phyloP scores from a whole-genome alignment of 306 rosid species.

The Gastrolobium villosum region DNA sequence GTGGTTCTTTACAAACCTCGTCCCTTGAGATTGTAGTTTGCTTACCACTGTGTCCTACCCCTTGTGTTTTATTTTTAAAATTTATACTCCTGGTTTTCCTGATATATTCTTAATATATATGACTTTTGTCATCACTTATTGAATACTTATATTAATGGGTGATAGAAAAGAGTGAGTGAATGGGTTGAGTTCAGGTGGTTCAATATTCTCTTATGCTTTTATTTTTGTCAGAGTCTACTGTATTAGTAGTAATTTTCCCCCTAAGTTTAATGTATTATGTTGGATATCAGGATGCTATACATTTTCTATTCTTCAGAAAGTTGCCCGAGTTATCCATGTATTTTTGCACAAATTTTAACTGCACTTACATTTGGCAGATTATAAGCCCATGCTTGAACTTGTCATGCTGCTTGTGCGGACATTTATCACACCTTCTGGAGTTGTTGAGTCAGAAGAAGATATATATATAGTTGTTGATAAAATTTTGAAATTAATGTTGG shows the following conservation, averaged over 20 bases:
- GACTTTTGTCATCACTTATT: constrained; percentile 16
- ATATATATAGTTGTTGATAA: constrained; percentile 58
- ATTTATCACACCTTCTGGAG: constrained; percentile 57
- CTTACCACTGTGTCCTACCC: background rate
- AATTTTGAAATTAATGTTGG: constrained; percentile 73
- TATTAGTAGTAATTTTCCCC: background rate
- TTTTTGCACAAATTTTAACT: constrained; percentile 35
- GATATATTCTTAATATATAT: background rate
- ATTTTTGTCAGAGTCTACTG: background rate
- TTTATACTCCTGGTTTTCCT: background rate
- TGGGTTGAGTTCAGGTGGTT: constrained; percentile 37
- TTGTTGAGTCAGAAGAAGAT: constrained; percentile 53
- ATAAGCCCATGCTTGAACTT: constrained; percentile 66
- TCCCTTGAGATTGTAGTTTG: constrained; percentile 12
- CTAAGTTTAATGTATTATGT: background rate
- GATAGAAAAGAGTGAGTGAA: constrained; percentile 27
- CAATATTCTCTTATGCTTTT: background rate
- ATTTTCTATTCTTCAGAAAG: constrained; percentile 25
- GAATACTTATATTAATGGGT: background rate
- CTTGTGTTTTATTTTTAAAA: background rate
- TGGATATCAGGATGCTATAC: background rate
- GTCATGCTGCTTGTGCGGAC: constrained; percentile 57
- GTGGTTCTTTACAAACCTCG: too few relatives aligned
- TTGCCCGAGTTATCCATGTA: constrained; percentile 25
- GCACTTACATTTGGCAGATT: constrained; percentile 65